These are phyloP conservation scores for Fonticula alba DNA, from an alignment of 78 protist genomes.

Conservation along the genomic window DNA sequence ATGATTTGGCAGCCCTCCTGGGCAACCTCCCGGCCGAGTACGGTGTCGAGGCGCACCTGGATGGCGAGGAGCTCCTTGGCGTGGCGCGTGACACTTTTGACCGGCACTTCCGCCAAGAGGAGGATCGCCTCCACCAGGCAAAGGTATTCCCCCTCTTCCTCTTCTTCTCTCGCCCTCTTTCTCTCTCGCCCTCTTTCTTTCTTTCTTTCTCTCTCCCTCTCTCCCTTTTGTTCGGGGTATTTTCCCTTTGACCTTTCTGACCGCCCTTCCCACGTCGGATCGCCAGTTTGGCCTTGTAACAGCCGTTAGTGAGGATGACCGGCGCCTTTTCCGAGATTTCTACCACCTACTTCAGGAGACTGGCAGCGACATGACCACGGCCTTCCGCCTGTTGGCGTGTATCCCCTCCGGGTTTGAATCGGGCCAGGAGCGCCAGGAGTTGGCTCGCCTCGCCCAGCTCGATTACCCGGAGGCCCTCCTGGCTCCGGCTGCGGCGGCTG, in stretches of 20 bases:
- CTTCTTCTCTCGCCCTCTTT: too few species aligned
- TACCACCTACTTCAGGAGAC: neutral
- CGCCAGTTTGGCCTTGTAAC: neutral
- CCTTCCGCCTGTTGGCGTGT: slow-evolving; percentile 4
- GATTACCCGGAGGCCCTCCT: too few species aligned
- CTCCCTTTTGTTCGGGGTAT: neutral
- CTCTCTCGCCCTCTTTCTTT: too few species aligned
- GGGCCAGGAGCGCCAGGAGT: too few species aligned
- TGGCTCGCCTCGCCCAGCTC: too few species aligned
- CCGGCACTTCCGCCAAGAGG: neutral
- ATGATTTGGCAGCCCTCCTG: too few species aligned
- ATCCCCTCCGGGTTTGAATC: too few species aligned
- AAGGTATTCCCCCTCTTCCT: too few species aligned
- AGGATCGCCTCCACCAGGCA: neutral
- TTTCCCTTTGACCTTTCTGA: neutral
- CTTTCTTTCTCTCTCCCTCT: too few species aligned
- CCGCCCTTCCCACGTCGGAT: neutral
- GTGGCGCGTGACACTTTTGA: too few species aligned
- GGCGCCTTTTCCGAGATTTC: neutral
- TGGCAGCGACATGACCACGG: slow-evolving; percentile 5
- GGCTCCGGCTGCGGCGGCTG: too few species aligned
- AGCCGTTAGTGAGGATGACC: neutral
- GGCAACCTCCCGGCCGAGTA: neutral
- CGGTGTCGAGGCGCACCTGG: slow-evolving; percentile 1
- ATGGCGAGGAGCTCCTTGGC: too few species aligned